Conservation (phyloP, 768 basidiomycete genomes). For the Lentinula guzmanii region DNA sequence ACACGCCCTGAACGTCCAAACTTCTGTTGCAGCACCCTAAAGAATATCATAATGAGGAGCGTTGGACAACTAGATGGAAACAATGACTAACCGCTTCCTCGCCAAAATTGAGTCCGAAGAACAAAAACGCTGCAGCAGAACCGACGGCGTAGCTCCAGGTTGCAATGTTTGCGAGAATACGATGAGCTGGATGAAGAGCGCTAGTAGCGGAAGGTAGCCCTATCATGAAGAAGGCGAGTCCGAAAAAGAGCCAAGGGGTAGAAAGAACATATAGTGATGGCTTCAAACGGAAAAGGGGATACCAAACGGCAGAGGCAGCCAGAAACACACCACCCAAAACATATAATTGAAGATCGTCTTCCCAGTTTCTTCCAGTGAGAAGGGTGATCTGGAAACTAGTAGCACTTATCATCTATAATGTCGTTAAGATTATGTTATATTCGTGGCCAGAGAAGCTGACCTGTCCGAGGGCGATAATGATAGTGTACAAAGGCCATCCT, state of each 20-base stretch:
- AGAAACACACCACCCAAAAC: conserved; percentile 89
- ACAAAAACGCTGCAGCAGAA: conserved; percentile 89
- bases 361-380: conserved; percentile 80
- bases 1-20: conserved; percentile 89
- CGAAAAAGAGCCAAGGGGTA: conserved; percentile 89
- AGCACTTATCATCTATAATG: conserved; percentile 68
- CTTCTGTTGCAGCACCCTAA: conserved; percentile 89
- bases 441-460: conserved; percentile 24
- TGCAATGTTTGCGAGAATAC: conserved; percentile 67
- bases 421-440: background rate
- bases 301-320: conserved; percentile 84
- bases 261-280: conserved; percentile 87
- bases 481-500: conserved; percentile 91
- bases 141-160: conserved; percentile 92
- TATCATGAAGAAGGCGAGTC: conserved; percentile 86
- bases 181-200: conserved; percentile 54
- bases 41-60: conserved; percentile 1
- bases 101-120: conserved; percentile 95
- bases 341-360: conserved; percentile 77
- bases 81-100: conserved; percentile 80
- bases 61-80: conserved; percentile 23
- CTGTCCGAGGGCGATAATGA: conserved; percentile 83
- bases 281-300: conserved; percentile 80
- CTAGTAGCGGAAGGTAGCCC: conserved; percentile 74
- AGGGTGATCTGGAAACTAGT: conserved; percentile 95